phyloP scores from a whole-genome alignment of 306 rosid genomes.

The Styphnolobium japonicum region DNA sequence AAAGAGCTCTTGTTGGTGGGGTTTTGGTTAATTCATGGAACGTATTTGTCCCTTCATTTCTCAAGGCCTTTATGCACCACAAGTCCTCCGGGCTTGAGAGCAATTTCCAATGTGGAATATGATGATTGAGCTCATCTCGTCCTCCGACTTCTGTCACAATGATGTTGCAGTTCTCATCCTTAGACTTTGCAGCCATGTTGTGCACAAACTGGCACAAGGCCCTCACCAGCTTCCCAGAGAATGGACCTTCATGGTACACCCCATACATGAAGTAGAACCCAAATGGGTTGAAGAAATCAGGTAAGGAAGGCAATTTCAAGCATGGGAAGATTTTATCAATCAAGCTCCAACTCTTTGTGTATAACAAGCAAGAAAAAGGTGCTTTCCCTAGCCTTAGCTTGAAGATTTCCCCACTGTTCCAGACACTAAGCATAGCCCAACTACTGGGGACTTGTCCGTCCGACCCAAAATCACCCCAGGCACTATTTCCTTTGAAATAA shows the following conservation, averaged over 20 bases:
- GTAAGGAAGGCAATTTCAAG: slow-evolving; percentile 58
- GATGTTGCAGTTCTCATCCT: slow-evolving; percentile 55
- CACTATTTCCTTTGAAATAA: slow-evolving; percentile 46
- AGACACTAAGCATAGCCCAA: slow-evolving; percentile 91
- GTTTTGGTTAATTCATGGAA: slow-evolving; percentile 53
- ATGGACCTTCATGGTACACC: slow-evolving; percentile 64
- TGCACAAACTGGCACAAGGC: slow-evolving; percentile 70
- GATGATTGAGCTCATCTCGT: slow-evolving; percentile 47
- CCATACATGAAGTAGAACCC: slow-evolving; percentile 95
- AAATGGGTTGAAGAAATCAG: slow-evolving; percentile 71
- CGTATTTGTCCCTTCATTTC: slow-evolving; percentile 40
- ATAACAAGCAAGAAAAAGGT: slow-evolving; percentile 61
- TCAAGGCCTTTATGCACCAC: slow-evolving; percentile 91
- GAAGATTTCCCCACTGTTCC: slow-evolving; percentile 80
- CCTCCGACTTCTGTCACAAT: slow-evolving; percentile 83
- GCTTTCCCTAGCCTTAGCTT: slow-evolving; percentile 74
- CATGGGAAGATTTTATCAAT: slow-evolving; percentile 79
- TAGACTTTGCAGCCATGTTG: slow-evolving; percentile 57
- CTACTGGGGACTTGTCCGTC: slow-evolving; percentile 40
- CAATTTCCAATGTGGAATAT: slow-evolving; percentile 84
- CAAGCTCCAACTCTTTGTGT: slow-evolving; percentile 58
- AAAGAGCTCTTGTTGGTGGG: slow-evolving; percentile 66
- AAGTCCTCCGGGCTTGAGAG: slow-evolving; percentile 79
- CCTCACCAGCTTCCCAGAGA: slow-evolving; percentile 64
- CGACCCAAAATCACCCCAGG: slow-evolving; percentile 36